A percentile compares a stretch with the other conserved stretches of the same genome.
Evolutionary conservation across 2,329 filamentous ascomycete genomes (phyloP).

Genomic region (Aspergillus japonicus): DNA sequence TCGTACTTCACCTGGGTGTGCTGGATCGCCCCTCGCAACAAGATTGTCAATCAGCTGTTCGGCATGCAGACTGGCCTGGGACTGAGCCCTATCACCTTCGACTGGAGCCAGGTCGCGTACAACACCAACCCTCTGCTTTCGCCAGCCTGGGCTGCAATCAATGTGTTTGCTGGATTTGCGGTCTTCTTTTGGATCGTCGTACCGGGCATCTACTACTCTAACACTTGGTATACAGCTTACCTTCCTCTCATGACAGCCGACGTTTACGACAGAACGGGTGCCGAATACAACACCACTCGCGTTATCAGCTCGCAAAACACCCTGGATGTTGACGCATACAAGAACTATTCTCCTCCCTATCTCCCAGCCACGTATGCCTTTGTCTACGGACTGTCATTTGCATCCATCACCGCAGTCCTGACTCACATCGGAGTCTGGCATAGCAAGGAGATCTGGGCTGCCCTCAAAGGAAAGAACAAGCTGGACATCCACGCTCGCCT

Average conservation of each 20-base stretch:
- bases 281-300: constrained; percentile 56
- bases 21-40: constrained; percentile 51
- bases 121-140: constrained; percentile 36
- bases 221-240: constrained; percentile 54
- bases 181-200: constrained; percentile 30
- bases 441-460: constrained; percentile 28
- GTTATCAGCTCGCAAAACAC: constrained; percentile 55
- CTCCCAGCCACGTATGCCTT: constrained; percentile 57
- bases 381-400: constrained; percentile 61
- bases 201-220: constrained; percentile 46
- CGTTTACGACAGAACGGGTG: constrained; percentile 61
- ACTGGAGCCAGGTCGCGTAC: constrained; percentile 36
- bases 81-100: constrained; percentile 32
- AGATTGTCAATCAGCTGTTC: constrained; percentile 49
- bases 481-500: constrained; percentile 44
- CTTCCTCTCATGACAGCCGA: constrained; percentile 59
- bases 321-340: constrained; percentile 60
- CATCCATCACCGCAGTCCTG: constrained; percentile 56
- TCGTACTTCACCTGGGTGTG: constrained; percentile 51
- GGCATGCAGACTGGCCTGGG: constrained; percentile 36
- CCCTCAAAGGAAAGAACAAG: constrained; percentile 36
- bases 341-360: constrained; percentile 63
- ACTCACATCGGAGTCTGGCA: constrained; percentile 33
- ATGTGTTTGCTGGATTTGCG: constrained; percentile 32
- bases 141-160: constrained; percentile 31